These are phyloP conservation scores for Dendrostoma leiphaemia DNA, from an alignment of 2,329 filamentous ascomycete species.

Conservation along the genomic window DNA sequence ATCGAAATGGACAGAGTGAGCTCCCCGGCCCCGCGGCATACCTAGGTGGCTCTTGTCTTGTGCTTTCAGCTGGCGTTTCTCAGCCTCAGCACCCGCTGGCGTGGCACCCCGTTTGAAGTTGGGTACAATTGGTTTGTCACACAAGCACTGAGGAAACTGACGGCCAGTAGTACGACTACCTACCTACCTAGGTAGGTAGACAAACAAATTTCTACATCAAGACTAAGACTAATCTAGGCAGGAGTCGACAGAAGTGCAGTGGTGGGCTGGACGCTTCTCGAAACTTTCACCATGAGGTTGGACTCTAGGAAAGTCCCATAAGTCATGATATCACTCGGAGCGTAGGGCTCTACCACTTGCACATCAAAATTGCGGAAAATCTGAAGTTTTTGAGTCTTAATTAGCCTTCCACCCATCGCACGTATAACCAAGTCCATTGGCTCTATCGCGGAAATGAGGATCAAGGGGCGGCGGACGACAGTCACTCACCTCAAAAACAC, in stretches of 20 bases:
- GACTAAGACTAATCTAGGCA: neutral
- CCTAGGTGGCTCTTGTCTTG: no score
- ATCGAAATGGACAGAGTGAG: no score
- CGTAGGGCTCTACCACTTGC: neutral
- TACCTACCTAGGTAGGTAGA: no score
- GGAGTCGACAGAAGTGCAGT: neutral
- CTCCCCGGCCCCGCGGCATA: no score
- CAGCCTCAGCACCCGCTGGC: no score
- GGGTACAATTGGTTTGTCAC: no score
- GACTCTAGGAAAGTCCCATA: slow-evolving; percentile 1
- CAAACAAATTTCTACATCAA: neutral
- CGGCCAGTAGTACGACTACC: no score
- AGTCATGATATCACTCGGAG: neutral
- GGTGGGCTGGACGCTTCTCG: neutral
- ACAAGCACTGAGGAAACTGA: no score
- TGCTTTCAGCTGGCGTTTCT: no score
- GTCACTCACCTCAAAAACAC: slow-evolving; percentile 35
- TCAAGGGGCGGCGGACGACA: no score
- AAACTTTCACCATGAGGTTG: neutral
- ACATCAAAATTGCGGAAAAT: slow-evolving; percentile 1
- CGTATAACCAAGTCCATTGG: neutral
- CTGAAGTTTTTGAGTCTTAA: neutral
- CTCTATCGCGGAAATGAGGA: neutral
- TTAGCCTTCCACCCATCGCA: neutral
- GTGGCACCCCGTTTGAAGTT: no score